Evolutionary conservation across 208 protist species (phyloP).

Genomic region (Leishmania aethiopica): DNA sequence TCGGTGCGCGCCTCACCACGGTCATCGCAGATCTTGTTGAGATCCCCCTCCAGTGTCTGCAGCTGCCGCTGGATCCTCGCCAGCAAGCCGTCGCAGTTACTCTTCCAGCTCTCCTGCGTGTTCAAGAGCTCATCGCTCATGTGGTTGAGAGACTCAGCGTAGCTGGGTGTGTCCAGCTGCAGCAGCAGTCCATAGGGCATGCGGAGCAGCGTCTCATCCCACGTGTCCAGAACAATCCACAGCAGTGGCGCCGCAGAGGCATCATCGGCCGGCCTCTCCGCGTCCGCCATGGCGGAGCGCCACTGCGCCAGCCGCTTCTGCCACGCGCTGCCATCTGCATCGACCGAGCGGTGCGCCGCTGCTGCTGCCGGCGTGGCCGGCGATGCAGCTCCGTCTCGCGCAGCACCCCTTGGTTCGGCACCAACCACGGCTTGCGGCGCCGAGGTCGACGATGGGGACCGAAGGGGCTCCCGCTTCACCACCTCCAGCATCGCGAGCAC

Average conservation of each 20-base stretch:
- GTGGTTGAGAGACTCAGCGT: constrained; percentile 48
- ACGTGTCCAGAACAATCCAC: constrained; percentile 68
- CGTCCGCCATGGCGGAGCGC: constrained; percentile 23
- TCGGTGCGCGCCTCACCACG: neutral
- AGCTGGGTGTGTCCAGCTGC: constrained; percentile 36
- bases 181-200: constrained; percentile 63
- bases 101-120: constrained; percentile 22
- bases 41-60: constrained; percentile 23
- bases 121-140: constrained; percentile 34
- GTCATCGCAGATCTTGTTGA: constrained; percentile 16
- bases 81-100: constrained; percentile 8
- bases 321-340: constrained; percentile 12
- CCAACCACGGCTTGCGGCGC: neutral
- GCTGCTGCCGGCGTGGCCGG: neutral
- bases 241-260: constrained; percentile 36
- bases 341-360: neutral
- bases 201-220: constrained; percentile 64
- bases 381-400: too few species aligned
- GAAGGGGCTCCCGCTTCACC: too few species aligned
- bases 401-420: neutral
- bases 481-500: constrained; percentile 7
- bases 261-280: constrained; percentile 28
- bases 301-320: constrained; percentile 23
- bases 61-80: constrained; percentile 25
- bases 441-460: neutral